Conservation (phyloP, 805 yeast species). For the Candida bentonensis region DNA sequence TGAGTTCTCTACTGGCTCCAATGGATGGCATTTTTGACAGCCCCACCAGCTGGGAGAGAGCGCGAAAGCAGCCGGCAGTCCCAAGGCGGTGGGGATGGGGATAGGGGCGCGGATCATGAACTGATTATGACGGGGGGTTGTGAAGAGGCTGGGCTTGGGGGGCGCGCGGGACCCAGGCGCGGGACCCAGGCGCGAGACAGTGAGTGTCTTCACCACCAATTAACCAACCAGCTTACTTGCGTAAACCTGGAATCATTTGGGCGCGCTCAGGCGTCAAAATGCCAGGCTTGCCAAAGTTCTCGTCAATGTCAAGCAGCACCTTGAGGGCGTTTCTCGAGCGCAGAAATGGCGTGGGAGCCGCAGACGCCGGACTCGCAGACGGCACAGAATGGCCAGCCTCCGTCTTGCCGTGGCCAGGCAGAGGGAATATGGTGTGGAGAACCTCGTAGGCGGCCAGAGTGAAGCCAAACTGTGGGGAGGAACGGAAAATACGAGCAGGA, state of each 20-base stretch:
- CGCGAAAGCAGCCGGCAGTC: too few species aligned
- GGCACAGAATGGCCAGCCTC: slow-evolving; percentile 32
- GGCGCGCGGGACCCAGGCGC: too few species aligned
- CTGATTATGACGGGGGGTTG: too few species aligned
- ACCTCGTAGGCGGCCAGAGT: slow-evolving; percentile 95
- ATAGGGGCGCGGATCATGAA: too few species aligned
- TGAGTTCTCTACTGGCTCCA: too few species aligned
- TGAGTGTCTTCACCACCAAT: too few species aligned
- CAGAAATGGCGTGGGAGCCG: slow-evolving; percentile 23
- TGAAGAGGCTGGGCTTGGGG: too few species aligned
- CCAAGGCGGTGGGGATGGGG: too few species aligned
- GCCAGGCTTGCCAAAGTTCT: slow-evolving; percentile 29
- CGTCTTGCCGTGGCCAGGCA: slow-evolving; percentile 28
- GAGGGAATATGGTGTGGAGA: slow-evolving; percentile 66
- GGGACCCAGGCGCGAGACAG: too few species aligned
- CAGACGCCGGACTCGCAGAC: slow-evolving; percentile 15
- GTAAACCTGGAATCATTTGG: slow-evolving; percentile 11
- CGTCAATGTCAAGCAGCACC: slow-evolving; percentile 29
- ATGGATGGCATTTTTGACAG: too few species aligned
- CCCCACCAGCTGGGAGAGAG: too few species aligned
- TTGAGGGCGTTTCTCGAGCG: slow-evolving; percentile 28
- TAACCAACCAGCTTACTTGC: slow-evolving; percentile 5
- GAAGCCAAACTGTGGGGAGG: slow-evolving; percentile 96
- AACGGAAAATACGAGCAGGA: slow-evolving; percentile 82
- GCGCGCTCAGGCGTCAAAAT: slow-evolving; percentile 14